Evolutionary conservation across 495 filamentous ascomycete genomes (phyloP).

Genomic region (Thermothielavioides terrestris): DNA sequence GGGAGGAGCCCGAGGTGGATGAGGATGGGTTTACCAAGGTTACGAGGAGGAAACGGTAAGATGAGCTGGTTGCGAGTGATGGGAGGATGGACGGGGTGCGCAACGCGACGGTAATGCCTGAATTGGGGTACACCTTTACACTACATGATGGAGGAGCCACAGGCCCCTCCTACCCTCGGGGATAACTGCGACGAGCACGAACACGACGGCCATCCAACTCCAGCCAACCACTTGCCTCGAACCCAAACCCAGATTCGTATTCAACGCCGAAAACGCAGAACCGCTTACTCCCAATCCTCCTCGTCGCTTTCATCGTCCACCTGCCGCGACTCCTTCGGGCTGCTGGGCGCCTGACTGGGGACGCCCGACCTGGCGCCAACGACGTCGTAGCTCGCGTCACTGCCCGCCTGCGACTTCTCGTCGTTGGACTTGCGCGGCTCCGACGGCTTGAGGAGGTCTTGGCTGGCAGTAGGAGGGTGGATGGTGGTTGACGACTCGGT

Average conservation of each 20-base stretch:
- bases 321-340: slow-evolving; percentile 55
- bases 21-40: slow-evolving; percentile 95
- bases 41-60: slow-evolving; percentile 59
- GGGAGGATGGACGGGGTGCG: background rate
- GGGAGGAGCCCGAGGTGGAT: slow-evolving; percentile 67
- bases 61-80: background rate
- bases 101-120: background rate
- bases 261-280: background rate
- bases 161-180: background rate
- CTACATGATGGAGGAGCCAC: background rate
- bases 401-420: slow-evolving; percentile 73
- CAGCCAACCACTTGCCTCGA: background rate
- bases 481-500: slow-evolving; percentile 46
- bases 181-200: background rate
- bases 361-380: slow-evolving; percentile 68
- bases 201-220: slow-evolving; percentile 5
- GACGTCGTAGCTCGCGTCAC: slow-evolving; percentile 88
- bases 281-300: slow-evolving; percentile 74
- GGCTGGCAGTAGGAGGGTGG: slow-evolving; percentile 27
- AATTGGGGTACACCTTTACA: background rate
- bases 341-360: slow-evolving; percentile 62
- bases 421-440: slow-evolving; percentile 77
- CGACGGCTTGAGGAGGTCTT: slow-evolving; percentile 43
- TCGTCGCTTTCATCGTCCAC: slow-evolving; percentile 37
- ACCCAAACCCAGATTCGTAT: background rate